Evolutionary conservation across 352 stramenopile genomes (phyloP).

Genomic region (Thraustochytrium sp.): DNA sequence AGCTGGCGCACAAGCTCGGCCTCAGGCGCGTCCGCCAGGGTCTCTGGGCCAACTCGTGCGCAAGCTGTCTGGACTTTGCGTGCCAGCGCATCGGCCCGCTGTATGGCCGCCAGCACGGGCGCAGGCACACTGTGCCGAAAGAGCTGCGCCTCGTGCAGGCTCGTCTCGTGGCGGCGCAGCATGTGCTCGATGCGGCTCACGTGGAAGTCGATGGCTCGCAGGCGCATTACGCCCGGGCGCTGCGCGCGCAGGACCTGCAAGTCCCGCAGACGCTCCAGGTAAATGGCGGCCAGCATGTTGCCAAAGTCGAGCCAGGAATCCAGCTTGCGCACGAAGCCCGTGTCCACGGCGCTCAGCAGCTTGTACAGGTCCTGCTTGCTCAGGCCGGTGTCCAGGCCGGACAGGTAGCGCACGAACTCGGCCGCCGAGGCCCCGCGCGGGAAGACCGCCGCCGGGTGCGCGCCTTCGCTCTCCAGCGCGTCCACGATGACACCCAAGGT

Average conservation of each 20-base stretch:
- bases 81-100: not conserved
- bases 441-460: not conserved
- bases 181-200: not conserved
- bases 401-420: not conserved
- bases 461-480: not conserved
- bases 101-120: not conserved
- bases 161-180: not conserved
- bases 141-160: not conserved
- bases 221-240: not conserved
- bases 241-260: not conserved
- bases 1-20: not conserved
- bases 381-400: not conserved
- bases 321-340: not conserved
- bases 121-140: not conserved
- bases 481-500: not conserved
- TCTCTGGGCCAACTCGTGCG: not conserved
- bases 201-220: not conserved
- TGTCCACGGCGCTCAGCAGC: not conserved
- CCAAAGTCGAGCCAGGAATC: slow-evolving; percentile 1
- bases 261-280: slow-evolving; percentile 18
- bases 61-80: not conserved
- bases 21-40: not conserved
- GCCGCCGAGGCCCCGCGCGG: not conserved
- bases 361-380: slow-evolving; percentile 27
- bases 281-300: not conserved